Percentiles rank a stretch among this genome's conserved stretches.
These are phyloP conservation scores for Acacia concinna DNA, from an alignment of 331 rosid species.

Conservation along the genomic window DNA sequence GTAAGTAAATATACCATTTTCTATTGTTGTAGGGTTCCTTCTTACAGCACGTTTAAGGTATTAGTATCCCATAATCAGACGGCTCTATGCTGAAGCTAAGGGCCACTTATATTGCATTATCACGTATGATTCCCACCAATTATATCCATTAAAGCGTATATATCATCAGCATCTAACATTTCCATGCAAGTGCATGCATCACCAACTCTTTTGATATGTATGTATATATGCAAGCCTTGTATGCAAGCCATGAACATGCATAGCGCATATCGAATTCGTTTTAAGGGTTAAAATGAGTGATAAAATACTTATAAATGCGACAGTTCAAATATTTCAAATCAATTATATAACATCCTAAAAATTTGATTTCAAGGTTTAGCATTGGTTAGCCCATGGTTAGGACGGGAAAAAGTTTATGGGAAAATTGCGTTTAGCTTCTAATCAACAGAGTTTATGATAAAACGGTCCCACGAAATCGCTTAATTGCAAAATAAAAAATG, in stretches of 20 bases:
- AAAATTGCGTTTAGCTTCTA: no score
- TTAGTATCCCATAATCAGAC: not conserved
- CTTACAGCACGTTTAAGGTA: not conserved
- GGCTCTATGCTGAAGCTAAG: not conserved
- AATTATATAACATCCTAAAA: no score
- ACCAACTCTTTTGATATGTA: not conserved
- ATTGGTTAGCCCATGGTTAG: no score
- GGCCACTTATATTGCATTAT: not conserved
- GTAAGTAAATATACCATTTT: not conserved
- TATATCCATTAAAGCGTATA: no score
- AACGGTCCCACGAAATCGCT: no score
- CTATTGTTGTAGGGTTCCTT: not conserved
- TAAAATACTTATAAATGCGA: no score
- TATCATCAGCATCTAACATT: not conserved
- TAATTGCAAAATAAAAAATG: no score
- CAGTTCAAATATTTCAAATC: no score
- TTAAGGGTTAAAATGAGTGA: no score
- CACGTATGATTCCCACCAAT: not conserved
- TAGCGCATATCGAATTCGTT: not conserved
- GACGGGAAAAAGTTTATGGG: no score
- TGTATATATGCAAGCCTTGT: not conserved
- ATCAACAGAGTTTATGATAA: no score
- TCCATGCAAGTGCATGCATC: not conserved
- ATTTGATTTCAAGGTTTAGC: no score
- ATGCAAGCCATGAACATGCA: not conserved